Evolutionary conservation across 2,329 filamentous ascomycete species (phyloP), one percentile per base, ranked within the genome.

Genomic region (Arthrobotrys sphaeroides): DNA sequence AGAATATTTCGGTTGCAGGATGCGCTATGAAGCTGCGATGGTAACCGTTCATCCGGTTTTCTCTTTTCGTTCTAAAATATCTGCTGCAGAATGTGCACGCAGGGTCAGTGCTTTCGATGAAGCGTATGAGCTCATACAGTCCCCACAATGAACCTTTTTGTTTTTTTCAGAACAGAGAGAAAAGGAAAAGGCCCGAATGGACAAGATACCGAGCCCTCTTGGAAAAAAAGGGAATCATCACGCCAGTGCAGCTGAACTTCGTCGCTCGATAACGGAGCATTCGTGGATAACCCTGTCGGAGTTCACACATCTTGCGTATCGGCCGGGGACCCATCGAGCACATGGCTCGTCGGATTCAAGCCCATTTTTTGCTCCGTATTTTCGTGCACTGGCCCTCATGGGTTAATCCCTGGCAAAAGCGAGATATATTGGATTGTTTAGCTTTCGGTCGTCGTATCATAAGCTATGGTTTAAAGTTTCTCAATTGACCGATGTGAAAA

Each of bases 361-460:
- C 28, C 22, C 12, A 20, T 33, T n/a, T 33, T 53, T 33, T 55
- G 31, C 31, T 51, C 22, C 2, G 20, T 26, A 24, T 38, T 22
- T 55, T 55, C 24, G 51, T 55, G 51, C 51, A 55, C 31, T 36
- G 51, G 31, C 51, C n/a, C 18, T 55, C 51, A 55, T 55, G 51
- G 51, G 28, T 18, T n/a, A 3, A 38, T 36, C 51, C 51, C 51
- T 55, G 51, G 28, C 12, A n/a, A n/a, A n/a, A n/a, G n/a, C n/a
- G n/a, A n/a, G n/a, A n/a, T n/a, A n/a, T n/a, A n/a, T n/a, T n/a
- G n/a, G n/a, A n/a, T n/a, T n/a, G n/a, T n/a, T n/a, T n/a, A n/a
- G n/a, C n/a, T n/a, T n/a, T n/a, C n/a, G n/a, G n/a, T n/a, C n/a
- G n/a, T n/a, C n/a, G n/a, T n/a, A n/a, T n/a, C n/a, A n/a, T n/a